phyloP scores from a whole-genome alignment of 2,329 filamentous ascomycete species.

The Colletotrichum cereale region DNA sequence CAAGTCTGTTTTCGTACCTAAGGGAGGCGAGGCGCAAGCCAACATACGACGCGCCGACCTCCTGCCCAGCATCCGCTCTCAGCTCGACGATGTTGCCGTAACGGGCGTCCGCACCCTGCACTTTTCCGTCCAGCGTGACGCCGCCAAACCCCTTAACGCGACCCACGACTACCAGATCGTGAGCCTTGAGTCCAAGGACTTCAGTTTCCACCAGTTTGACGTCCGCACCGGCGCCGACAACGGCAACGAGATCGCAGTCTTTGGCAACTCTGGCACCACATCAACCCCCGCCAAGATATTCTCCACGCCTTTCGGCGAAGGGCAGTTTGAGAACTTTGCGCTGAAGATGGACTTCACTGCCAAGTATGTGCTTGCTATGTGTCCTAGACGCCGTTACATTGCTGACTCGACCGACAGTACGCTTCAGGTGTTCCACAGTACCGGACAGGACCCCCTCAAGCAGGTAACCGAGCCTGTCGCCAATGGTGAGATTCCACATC shows the following conservation, averaged over 20 bases:
- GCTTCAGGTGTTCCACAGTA: slow-evolving; percentile 58
- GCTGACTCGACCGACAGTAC: slow-evolving; percentile 38
- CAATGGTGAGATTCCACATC: slow-evolving; percentile 48
- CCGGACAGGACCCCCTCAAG: slow-evolving; percentile 51
- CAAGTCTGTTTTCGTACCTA: slow-evolving; percentile 57
- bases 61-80: slow-evolving; percentile 53
- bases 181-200: slow-evolving; percentile 41
- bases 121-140: slow-evolving; percentile 58
- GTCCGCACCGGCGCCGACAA: slow-evolving; percentile 50
- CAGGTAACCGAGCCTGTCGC: slow-evolving; percentile 51
- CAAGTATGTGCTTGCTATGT: slow-evolving; percentile 39
- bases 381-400: no score
- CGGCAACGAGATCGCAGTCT: slow-evolving; percentile 46
- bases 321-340: slow-evolving; percentile 39
- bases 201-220: slow-evolving; percentile 38
- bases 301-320: slow-evolving; percentile 38
- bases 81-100: slow-evolving; percentile 53
- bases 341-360: slow-evolving; percentile 39
- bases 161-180: slow-evolving; percentile 59
- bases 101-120: slow-evolving; percentile 60
- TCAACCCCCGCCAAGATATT: slow-evolving; percentile 32
- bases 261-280: slow-evolving; percentile 36
- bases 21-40: slow-evolving; percentile 51
- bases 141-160: slow-evolving; percentile 55
- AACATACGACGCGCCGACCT: slow-evolving; percentile 62